Base-by-base conservation (phyloP, 768 basidiomycete species). In the Tricholomella constricta region DNA sequence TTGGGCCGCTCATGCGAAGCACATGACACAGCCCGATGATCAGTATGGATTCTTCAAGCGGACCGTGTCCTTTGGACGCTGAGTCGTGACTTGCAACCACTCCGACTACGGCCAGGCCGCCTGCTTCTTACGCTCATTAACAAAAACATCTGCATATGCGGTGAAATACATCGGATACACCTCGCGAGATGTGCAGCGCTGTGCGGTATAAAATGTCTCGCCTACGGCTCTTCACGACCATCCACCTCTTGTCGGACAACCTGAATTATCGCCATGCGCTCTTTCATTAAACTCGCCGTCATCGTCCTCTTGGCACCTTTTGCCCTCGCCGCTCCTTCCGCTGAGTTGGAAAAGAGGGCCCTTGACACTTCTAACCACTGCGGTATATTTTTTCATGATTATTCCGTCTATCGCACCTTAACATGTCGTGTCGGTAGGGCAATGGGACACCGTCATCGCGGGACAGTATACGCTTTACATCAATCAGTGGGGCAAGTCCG, bases 371-470 rank as follows among this genome's bases (percentile, higher is more conserved):
- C 66, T 3, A 62, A 59, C 5, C 70, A 77, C 60, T 76, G 77
- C 36, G 74, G 74, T 72, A 50, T 32, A 57, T 49, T 26, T 40
- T 36, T 25, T 17, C 34, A 5, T 14, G 23, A 38, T 38, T 27
- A 4, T 23, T n/a, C 37, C 7, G 8, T 8, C 1, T 5, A 32
- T 31, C 15, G 19, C 4, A 34, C 25, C 35, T 15, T 37, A 22
- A 41, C 10, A n/a, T 15, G 31, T 41, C 22, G 20, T 44, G 6
- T 23, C 32, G 47, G 17, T 25, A 76, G 83, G 79, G 14, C 76
- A 83, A 71, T 87, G 75, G 76, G 83, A 83, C 43, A 61, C 65
- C 15, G 71, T 81, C 48, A 55, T 63, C 12, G 73, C 72, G 3
- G 77, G 76, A 7, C 55, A 62, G 10, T 88, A 86, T 67, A 70